Conservation (phyloP, 2,329 filamentous ascomycete genomes). For the Fusarium pininemorale region DNA sequence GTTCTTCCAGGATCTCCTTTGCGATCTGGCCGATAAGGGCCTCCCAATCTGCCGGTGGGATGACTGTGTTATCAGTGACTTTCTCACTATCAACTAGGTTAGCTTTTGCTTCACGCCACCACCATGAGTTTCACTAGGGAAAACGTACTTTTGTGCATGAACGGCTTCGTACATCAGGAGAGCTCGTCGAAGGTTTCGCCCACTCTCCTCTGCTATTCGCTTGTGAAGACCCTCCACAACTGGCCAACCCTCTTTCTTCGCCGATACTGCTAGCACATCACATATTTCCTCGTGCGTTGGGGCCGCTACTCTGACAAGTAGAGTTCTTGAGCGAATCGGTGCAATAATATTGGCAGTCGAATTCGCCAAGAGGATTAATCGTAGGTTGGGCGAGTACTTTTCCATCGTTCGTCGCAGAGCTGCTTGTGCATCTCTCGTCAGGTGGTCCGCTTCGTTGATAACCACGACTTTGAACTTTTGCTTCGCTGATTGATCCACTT, state of each 20-base stretch:
- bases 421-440: constrained; percentile 93
- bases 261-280: constrained; percentile 73
- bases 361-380: constrained; percentile 91
- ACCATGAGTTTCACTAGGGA: not conserved
- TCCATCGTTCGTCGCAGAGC: constrained; percentile 97
- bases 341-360: constrained; percentile 98
- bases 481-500: constrained; percentile 91
- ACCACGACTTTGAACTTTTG: constrained; percentile 99
- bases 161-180: constrained; percentile 97
- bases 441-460: constrained; percentile 97
- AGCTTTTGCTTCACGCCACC: constrained; percentile 35
- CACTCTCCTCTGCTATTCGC: constrained; percentile 89
- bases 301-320: constrained; percentile 91
- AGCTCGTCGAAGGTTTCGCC: constrained; percentile 87
- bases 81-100: constrained; percentile 73
- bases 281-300: constrained; percentile 88
- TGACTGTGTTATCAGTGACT: constrained; percentile 85
- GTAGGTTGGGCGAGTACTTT: constrained; percentile 95
- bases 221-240: constrained; percentile 78
- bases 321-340: constrained; percentile 91
- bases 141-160: constrained; percentile 89
- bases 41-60: constrained; percentile 97
- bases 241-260: constrained; percentile 86
- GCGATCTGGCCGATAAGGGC: constrained; percentile 88
- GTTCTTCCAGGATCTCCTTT: constrained; percentile 92